phyloP scores from a whole-genome alignment of 768 basidiomycete species.

The Tricholoma hemisulphureum region DNA sequence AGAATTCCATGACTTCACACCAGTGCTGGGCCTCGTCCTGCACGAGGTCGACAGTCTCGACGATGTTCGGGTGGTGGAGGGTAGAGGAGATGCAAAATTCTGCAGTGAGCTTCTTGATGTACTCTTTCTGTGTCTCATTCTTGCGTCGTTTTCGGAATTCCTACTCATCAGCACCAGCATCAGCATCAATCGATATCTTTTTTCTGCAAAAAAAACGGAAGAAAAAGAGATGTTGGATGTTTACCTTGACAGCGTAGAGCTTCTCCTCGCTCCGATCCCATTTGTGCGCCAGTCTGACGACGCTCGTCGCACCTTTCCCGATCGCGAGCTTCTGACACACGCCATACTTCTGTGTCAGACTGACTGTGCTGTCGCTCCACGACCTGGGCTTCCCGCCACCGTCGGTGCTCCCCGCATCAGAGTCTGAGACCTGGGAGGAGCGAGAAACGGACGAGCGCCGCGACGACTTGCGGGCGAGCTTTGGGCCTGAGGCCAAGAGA shows the following conservation, averaged over 20 bases:
- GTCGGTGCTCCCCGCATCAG: conserved; percentile 42
- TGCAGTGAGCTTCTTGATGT: conserved; percentile 98
- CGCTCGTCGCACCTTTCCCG: conserved; percentile 97
- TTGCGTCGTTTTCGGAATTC: conserved; percentile 98
- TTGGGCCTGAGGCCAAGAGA: conserved; percentile 70
- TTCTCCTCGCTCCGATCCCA: conserved; percentile 98
- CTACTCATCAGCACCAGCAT: conserved; percentile 42
- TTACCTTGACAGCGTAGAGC: conserved; percentile 95
- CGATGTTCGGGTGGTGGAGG: conserved; percentile 88
- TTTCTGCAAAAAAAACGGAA: conserved; percentile 6
- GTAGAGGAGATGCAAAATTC: conserved; percentile 99
- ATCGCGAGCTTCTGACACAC: conserved; percentile 96
- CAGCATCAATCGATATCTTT: background rate
- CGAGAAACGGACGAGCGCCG: conserved; percentile 66
- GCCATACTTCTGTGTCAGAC: conserved; percentile 86
- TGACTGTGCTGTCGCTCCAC: conserved; percentile 45
- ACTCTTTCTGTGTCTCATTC: conserved; percentile 99
- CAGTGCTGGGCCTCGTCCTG: conserved; percentile 95
- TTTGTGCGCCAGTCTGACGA: conserved; percentile 95
- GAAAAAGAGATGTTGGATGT: conserved; percentile 21
- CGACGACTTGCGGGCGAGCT: conserved; percentile 66
- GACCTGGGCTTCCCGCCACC: conserved; percentile 24
- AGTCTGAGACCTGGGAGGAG: conserved; percentile 63
- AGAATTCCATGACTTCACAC: conserved; percentile 99
- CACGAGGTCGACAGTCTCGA: conserved; percentile 97